Base-by-base conservation (phyloP, 441 rosid species). In the Euphorbia corollata region DNA sequence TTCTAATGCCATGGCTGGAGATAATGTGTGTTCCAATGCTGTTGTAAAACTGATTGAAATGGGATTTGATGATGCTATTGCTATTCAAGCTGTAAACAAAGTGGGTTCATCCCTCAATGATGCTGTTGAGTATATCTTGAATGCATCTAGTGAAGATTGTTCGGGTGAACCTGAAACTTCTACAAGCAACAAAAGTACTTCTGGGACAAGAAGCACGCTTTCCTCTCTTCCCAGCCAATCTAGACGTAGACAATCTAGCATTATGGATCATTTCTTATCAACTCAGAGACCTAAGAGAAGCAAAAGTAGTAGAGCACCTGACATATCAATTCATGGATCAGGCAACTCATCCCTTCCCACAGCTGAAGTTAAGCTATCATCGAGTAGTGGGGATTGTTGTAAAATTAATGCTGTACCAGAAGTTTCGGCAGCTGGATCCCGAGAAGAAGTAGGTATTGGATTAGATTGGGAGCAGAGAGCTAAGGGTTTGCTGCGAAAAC, bases 41-140 rank as follows among this genome's bases (percentile, higher is more conserved):
- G 55, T 80, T 69, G 77, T 67, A 58, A 80, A 79, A 61, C 85
- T 89, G 45, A 70, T 79, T 30, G 87, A 85, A 71, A 90, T 90
- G 96, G 93, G 97, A 54, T 92, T 88, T 76, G 87, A 86, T 61
- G 72, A 75, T 34, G 70, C 80, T 54, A 76, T 69, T 65, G 85
- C 80, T 34, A 18, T 67, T 41, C 77, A 81, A 74, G 96, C 95
- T 68, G 82, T 90, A 3, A 74, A 83, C 59, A 79, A 79, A 53
- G 87, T 82, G 20, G 96, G 97, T 51, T 74, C 87, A 12, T 86
- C 87, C 24, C 57, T 83, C 41, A 79, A 79, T 61, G 83, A 78
- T 13, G 97, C 85, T 0, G 76, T 81, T 48, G 83, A 84, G 59
- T 86, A 74, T 73, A 68, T 92, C 60, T 68, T 87, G 74, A 83